phyloP scores from a whole-genome alignment of 2,329 filamentous ascomycete species.

The Monosporascus sp. region DNA sequence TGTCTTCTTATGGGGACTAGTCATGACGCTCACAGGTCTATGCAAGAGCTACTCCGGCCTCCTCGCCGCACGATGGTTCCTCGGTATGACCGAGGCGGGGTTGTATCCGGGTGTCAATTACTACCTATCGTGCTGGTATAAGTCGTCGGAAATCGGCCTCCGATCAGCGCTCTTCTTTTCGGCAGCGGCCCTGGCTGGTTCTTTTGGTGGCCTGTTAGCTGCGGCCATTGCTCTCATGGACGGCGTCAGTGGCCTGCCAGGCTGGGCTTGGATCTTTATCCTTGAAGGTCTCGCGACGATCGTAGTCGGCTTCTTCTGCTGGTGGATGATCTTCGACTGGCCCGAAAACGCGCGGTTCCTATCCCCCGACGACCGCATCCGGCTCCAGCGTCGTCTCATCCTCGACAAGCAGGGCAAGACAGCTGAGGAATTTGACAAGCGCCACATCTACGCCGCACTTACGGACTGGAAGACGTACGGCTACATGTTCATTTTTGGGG shows the following conservation, averaged over 20 bases:
- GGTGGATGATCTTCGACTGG: slow-evolving; percentile 79
- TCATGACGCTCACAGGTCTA: slow-evolving; percentile 66
- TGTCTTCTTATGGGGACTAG: slow-evolving; percentile 67
- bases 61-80: slow-evolving; percentile 63
- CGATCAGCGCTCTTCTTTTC: slow-evolving; percentile 80
- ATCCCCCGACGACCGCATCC: slow-evolving; percentile 59
- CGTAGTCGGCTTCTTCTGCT: slow-evolving; percentile 60
- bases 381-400: slow-evolving; percentile 66
- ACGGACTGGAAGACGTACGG: slow-evolving; percentile 82
- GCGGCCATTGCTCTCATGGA: slow-evolving; percentile 67
- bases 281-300: slow-evolving; percentile 67
- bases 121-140: slow-evolving; percentile 82
- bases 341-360: slow-evolving; percentile 73
- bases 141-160: slow-evolving; percentile 71
- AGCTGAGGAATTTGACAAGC: slow-evolving; percentile 67
- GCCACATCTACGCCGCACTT: slow-evolving; percentile 65
- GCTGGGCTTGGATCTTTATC: slow-evolving; percentile 64
- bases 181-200: slow-evolving; percentile 72
- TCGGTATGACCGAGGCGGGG: slow-evolving; percentile 70
- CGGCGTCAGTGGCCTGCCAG: slow-evolving; percentile 50
- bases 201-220: slow-evolving; percentile 69
- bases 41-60: slow-evolving; percentile 58
- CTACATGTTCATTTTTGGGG: slow-evolving; percentile 74
- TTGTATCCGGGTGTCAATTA: slow-evolving; percentile 74
- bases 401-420: slow-evolving; percentile 70